Evolutionary conservation across 2,329 filamentous ascomycete genomes (phyloP).

Genomic region (Botryosphaeria dothidea): DNA sequence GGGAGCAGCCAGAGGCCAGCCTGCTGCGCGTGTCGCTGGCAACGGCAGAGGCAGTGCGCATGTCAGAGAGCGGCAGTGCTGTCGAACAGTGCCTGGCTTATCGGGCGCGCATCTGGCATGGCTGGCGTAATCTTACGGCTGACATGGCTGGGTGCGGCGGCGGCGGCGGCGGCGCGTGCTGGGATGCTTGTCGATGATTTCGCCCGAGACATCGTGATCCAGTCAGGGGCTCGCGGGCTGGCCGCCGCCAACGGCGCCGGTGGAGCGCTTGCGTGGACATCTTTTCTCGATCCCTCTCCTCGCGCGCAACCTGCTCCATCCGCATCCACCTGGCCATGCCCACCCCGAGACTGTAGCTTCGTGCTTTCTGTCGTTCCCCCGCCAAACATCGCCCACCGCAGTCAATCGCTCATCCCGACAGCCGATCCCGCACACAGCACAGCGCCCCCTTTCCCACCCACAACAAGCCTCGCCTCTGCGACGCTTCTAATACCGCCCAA

Average conservation of each 20-base stretch:
- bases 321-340: conserved; percentile 15
- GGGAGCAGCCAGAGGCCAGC: not conserved
- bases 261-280: conserved; percentile 18
- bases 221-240: conserved; percentile 16
- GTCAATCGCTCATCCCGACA: conserved; percentile 18
- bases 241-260: conserved; percentile 1
- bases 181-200: conserved; percentile 9
- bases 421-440: not conserved
- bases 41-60: not conserved
- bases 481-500: conserved; percentile 1
- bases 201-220: conserved; percentile 13
- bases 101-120: conserved; percentile 5
- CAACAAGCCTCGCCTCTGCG: not conserved
- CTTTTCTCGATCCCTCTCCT: conserved; percentile 17
- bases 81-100: not conserved
- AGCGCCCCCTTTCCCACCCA: conserved; percentile 9
- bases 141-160: conserved; percentile 16
- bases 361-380: conserved; percentile 15
- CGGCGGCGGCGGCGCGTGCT: not conserved
- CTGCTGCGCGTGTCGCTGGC: not conserved
- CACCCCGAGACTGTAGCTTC: conserved; percentile 10
- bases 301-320: not conserved
- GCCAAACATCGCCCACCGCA: conserved; percentile 12
- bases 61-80: not conserved
- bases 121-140: conserved; percentile 17